Conservation (phyloP, 225 moss, liverwort and hornwort species). For the Pleurozium schreberi region DNA sequence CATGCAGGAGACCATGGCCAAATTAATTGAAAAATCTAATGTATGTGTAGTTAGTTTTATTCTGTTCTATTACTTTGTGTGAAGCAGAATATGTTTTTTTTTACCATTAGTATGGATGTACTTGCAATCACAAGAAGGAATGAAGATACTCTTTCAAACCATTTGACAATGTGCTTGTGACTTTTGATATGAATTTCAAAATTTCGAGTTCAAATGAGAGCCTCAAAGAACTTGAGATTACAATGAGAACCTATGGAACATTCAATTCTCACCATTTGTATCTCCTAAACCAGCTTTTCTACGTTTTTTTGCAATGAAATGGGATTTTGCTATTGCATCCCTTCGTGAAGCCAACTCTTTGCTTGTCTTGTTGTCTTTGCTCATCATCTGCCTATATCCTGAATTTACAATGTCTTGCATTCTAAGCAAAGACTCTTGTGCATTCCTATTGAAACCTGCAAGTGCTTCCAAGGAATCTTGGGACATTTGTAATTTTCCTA, state of each 20-base stretch:
- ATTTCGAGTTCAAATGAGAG: not conserved
- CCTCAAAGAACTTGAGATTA: not conserved
- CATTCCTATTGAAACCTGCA: not conserved
- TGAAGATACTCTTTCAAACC: not conserved
- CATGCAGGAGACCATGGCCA: not conserved
- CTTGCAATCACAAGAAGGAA: not conserved
- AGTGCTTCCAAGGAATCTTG: not conserved
- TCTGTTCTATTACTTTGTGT: not conserved
- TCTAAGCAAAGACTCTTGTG: not conserved
- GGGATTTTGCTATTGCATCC: not conserved
- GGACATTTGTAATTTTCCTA: not conserved
- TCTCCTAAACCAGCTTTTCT: not conserved
- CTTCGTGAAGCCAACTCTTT: not conserved
- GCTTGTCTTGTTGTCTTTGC: not conserved
- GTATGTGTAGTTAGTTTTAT: not conserved
- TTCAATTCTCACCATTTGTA: not conserved
- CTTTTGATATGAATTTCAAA: not conserved
- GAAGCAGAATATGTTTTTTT: accelerated
- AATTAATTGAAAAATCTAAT: not conserved
- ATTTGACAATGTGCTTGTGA: not conserved
- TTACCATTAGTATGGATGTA: not conserved
- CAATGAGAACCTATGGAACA: not conserved
- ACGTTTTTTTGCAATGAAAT: not conserved
- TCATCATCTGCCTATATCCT: not conserved
- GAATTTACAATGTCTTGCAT: not conserved